Evolutionary conservation across 208 protist genomes (phyloP).

Genomic region (Strigomonas galati): DNA sequence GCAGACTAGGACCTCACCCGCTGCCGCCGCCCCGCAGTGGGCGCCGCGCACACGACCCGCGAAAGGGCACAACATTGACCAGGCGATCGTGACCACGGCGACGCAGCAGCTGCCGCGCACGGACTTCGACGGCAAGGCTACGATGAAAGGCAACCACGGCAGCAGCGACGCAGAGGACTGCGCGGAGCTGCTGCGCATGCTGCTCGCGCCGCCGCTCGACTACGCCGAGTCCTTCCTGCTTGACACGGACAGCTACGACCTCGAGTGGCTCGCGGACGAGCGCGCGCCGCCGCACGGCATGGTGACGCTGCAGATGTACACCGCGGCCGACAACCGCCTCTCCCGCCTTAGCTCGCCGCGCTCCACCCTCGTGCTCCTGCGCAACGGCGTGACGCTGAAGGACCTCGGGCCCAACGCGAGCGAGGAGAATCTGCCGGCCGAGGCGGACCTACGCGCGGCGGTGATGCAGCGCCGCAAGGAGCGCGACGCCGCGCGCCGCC

Average conservation of each 20-base stretch:
- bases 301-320: slow-evolving; percentile 30
- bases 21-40: neutral
- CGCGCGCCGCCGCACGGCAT: slow-evolving; percentile 31
- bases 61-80: neutral
- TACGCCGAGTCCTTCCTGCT: slow-evolving; percentile 65
- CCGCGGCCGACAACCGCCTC: neutral
- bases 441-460: slow-evolving; percentile 29
- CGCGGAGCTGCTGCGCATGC: slow-evolving; percentile 53
- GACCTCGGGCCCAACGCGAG: slow-evolving; percentile 32
- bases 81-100: neutral
- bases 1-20: neutral
- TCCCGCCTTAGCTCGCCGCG: slow-evolving; percentile 72
- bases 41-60: neutral
- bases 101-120: neutral
- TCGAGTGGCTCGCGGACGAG: slow-evolving; percentile 59
- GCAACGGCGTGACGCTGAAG: slow-evolving; percentile 52
- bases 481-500: slow-evolving; percentile 20
- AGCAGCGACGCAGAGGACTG: slow-evolving; percentile 28
- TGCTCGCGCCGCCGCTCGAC: slow-evolving; percentile 60
- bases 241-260: slow-evolving; percentile 49
- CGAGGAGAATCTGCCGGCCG: slow-evolving; percentile 8
- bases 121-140: neutral
- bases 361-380: slow-evolving; percentile 67
- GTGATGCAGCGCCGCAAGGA: slow-evolving; percentile 41
- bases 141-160: neutral